phyloP scores from a whole-genome alignment of 1,284 basidiomycete genomes.

The Phellopilus nigrolimitatus region DNA sequence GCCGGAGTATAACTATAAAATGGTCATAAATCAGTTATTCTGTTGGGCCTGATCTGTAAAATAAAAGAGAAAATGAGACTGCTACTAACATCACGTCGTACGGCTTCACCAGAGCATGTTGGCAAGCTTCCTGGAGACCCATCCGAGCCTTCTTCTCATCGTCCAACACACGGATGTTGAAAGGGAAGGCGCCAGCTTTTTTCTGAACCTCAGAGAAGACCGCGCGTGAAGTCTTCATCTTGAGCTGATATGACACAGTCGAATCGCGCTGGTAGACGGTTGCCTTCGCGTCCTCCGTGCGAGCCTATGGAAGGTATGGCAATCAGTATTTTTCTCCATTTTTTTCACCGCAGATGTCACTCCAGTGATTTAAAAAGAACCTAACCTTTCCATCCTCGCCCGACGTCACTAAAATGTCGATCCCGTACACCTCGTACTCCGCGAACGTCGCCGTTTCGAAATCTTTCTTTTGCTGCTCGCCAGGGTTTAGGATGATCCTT shows the following conservation, averaged over 20 bases:
- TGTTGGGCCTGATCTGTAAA: too few species aligned
- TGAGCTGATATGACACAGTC: conserved; percentile 89
- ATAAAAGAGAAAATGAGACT: too few species aligned
- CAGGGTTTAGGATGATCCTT: conserved; percentile 88
- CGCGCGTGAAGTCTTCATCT: conserved; percentile 94
- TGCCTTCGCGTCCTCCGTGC: conserved; percentile 83
- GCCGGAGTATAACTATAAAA: conserved; percentile 66
- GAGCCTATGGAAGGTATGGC: too few species aligned
- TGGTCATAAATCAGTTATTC: too few species aligned
- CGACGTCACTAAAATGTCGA: conserved; percentile 90
- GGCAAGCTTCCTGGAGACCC: conserved; percentile 93
- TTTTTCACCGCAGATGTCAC: too few species aligned
- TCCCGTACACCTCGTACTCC: conserved; percentile 94
- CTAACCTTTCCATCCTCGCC: conserved; percentile 83
- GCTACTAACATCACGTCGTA: conserved; percentile 85
- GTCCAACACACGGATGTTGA: conserved; percentile 91
- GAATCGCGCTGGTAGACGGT: conserved; percentile 92
- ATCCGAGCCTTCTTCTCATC: conserved; percentile 94
- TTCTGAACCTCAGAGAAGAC: conserved; percentile 97
- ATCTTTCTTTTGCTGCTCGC: conserved; percentile 77
- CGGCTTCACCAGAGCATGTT: conserved; percentile 86
- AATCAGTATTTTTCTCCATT: too few species aligned
- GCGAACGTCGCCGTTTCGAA: conserved; percentile 83
- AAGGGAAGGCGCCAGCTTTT: conserved; percentile 97
- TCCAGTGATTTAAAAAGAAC: conserved; percentile 10